A percentile compares a stretch with the other conserved stretches of the same genome.
These are phyloP conservation scores for Fusarium penzigii DNA, from an alignment of 2,329 filamentous ascomycete species.

Conservation along the genomic window DNA sequence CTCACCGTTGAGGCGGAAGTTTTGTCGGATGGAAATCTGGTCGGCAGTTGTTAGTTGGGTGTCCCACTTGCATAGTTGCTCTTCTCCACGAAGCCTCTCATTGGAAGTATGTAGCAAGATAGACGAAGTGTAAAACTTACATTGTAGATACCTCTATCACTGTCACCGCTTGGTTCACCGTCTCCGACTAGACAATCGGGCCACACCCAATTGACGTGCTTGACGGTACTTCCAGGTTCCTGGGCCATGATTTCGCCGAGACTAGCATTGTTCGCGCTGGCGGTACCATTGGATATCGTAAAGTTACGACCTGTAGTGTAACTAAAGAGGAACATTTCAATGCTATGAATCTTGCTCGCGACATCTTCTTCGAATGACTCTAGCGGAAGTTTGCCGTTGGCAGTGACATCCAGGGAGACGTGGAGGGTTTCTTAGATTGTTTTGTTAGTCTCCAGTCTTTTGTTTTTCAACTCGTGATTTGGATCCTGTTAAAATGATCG, in stretches of 20 bases:
- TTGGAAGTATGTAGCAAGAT: too few species aligned
- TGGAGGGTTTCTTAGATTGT: constrained; percentile 53
- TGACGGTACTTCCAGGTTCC: constrained; percentile 68
- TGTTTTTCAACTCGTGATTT: too few species aligned
- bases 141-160: constrained; percentile 62
- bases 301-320: constrained; percentile 65
- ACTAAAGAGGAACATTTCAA: constrained; percentile 68
- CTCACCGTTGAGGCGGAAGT: constrained; percentile 64
- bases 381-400: constrained; percentile 63
- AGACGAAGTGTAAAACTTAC: constrained; percentile 32
- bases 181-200: constrained; percentile 67
- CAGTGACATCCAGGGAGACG: constrained; percentile 66
- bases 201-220: constrained; percentile 74
- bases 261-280: constrained; percentile 51
- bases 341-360: constrained; percentile 60
- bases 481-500: too few species aligned
- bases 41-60: background rate
- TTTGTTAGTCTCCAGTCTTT: background rate
- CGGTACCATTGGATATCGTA: constrained; percentile 66
- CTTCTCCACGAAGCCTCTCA: too few species aligned
- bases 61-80: too few species aligned
- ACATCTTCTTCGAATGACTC: constrained; percentile 56
- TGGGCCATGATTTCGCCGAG: constrained; percentile 59
- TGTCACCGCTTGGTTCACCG: constrained; percentile 48
- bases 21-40: constrained; percentile 70